These are phyloP conservation scores for Lobulomyces angularis DNA, from an alignment of 192 early-diverging fungal genomes.

Conservation along the genomic window DNA sequence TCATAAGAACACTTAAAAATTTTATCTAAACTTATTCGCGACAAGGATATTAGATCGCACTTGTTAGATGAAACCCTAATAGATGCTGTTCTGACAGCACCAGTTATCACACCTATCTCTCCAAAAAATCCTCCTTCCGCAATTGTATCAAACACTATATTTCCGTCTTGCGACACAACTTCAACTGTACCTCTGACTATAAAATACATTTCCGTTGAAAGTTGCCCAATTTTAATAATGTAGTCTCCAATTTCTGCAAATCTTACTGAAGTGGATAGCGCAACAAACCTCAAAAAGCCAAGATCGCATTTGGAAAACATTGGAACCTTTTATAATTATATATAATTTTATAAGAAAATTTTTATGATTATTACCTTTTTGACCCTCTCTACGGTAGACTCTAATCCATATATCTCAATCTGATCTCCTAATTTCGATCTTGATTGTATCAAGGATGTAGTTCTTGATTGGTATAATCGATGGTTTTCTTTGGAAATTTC, in stretches of 20 bases:
- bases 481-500: too few species aligned
- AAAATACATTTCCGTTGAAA: slow-evolving; percentile 37
- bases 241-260: slow-evolving; percentile 16
- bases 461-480: too few species aligned
- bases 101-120: slow-evolving; percentile 34
- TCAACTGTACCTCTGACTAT: slow-evolving; percentile 35
- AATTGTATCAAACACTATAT: slow-evolving; percentile 30
- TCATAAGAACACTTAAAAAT: slow-evolving; percentile 36
- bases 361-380: slow-evolving; percentile 25
- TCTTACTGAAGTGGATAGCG: slow-evolving; percentile 23
- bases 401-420: slow-evolving; percentile 21
- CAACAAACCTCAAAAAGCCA: slow-evolving; percentile 27
- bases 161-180: slow-evolving; percentile 36
- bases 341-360: not conserved
- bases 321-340: slow-evolving; percentile 17
- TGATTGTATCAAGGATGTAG: slow-evolving; percentile 16
- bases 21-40: slow-evolving; percentile 19
- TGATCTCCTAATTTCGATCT: not conserved
- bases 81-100: slow-evolving; percentile 27
- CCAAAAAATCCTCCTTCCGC: slow-evolving; percentile 40
- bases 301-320: slow-evolving; percentile 28
- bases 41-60: slow-evolving; percentile 27
- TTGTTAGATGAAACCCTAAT: slow-evolving; percentile 17
- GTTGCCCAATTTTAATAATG: slow-evolving; percentile 32
- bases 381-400: slow-evolving; percentile 27